Evolutionary conservation across 768 basidiomycete species (phyloP).

Genomic region (Russula ochroleuca): DNA sequence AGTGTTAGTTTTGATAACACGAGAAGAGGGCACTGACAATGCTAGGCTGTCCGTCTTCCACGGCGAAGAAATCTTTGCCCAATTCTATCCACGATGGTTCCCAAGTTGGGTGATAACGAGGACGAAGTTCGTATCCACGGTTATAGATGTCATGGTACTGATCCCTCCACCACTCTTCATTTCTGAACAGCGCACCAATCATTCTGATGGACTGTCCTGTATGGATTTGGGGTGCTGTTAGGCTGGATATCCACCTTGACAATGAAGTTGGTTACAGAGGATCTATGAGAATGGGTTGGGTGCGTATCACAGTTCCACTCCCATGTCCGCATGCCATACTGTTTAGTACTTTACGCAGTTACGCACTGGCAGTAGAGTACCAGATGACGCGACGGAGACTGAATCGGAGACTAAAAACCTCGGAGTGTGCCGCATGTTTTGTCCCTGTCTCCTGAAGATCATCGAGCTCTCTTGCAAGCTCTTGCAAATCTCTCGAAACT

Average conservation of each 20-base stretch:
- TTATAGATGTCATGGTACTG: background rate
- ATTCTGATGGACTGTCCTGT: background rate
- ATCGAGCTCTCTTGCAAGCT: too few species aligned
- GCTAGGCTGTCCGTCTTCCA: constrained; percentile 17
- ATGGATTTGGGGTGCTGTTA: too few species aligned
- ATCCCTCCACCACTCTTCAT: constrained; percentile 23
- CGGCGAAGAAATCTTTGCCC: constrained; percentile 7
- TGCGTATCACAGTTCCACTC: too few species aligned
- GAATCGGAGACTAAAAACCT: too few species aligned
- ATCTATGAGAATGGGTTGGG: too few species aligned
- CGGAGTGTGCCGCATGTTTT: too few species aligned
- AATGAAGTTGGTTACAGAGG: background rate
- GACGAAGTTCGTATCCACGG: constrained; percentile 20
- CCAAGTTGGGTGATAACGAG: constrained; percentile 22
- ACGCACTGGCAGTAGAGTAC: too few species aligned
- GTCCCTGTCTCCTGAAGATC: too few species aligned
- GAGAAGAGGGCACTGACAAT: background rate
- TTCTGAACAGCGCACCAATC: constrained; percentile 8
- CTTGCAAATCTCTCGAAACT: too few species aligned
- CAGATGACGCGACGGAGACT: too few species aligned
- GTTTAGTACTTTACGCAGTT: too few species aligned
- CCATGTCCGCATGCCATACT: too few species aligned
- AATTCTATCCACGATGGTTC: constrained; percentile 15
- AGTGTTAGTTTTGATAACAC: background rate
- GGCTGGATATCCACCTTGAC: background rate